Conservation (phyloP, 2,329 filamentous ascomycete species). For the Diaporthe sp. region DNA sequence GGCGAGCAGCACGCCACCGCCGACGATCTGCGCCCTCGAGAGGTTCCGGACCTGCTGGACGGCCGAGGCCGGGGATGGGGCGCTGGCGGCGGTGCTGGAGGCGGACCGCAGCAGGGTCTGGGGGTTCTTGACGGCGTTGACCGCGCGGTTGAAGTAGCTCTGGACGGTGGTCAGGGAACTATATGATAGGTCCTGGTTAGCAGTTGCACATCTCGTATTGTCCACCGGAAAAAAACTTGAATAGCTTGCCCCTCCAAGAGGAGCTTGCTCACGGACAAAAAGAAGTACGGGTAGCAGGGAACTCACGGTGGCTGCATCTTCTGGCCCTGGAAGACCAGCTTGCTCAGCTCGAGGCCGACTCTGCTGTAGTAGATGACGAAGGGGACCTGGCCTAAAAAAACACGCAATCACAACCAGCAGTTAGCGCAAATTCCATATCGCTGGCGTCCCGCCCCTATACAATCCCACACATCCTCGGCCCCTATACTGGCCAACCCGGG, state of each 20-base stretch:
- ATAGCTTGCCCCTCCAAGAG: not conserved
- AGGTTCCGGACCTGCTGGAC: slow-evolving; percentile 73
- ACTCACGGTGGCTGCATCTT: slow-evolving; percentile 97
- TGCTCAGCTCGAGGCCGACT: slow-evolving; percentile 88
- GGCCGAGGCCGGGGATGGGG: slow-evolving; percentile 55
- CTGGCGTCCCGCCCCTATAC: not conserved
- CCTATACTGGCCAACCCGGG: too few species aligned
- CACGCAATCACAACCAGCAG: slow-evolving; percentile 23
- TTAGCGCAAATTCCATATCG: not conserved
- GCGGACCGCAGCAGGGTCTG: slow-evolving; percentile 68
- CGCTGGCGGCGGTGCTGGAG: slow-evolving; percentile 65
- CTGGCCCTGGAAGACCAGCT: slow-evolving; percentile 88
- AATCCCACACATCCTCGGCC: not conserved
- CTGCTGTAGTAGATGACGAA: slow-evolving; percentile 92
- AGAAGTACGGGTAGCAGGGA: not conserved
- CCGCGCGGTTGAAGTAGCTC: slow-evolving; percentile 83
- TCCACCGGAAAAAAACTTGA: too few species aligned
- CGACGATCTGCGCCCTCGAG: slow-evolving; percentile 77
- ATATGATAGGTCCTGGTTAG: slow-evolving; percentile 36
- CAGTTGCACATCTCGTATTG: not conserved
- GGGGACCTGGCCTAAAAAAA: slow-evolving; percentile 80
- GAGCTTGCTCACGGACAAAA: not conserved
- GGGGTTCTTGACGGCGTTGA: slow-evolving; percentile 80
- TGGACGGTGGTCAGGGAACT: slow-evolving; percentile 88
- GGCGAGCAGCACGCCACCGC: slow-evolving; percentile 83